Evolutionary conservation across 192 early-diverging fungal genomes (phyloP).

Genomic region (Coemansia reversa): DNA sequence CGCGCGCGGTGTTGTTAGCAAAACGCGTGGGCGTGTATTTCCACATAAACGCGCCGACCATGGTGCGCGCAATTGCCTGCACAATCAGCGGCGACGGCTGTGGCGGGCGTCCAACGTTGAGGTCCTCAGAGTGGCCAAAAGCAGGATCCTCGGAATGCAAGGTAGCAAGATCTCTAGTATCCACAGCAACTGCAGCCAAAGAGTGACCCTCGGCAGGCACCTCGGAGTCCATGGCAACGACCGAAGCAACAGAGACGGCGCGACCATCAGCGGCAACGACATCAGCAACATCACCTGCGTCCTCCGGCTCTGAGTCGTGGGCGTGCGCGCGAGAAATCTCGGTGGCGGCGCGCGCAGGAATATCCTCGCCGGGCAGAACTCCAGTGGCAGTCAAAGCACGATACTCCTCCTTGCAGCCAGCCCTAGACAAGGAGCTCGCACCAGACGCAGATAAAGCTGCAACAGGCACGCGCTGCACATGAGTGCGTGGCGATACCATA

Average conservation of each 20-base stretch:
- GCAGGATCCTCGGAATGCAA: not conserved
- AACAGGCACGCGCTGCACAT: conserved; percentile 38
- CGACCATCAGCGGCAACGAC: not conserved
- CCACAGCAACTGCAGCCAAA: not conserved
- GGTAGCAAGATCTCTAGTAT: not conserved
- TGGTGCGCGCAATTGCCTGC: conserved; percentile 69
- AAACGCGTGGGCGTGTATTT: conserved; percentile 66
- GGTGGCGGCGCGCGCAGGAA: not conserved
- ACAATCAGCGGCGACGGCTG: conserved; percentile 66
- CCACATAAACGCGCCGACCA: conserved; percentile 74
- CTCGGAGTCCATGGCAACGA: not conserved
- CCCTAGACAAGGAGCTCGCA: conserved; percentile 15
- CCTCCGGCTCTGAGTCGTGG: not conserved
- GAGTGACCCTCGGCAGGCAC: not conserved
- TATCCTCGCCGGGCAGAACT: not conserved
- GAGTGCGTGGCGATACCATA: conserved; percentile 50
- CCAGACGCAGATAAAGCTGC: conserved; percentile 21
- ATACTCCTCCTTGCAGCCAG: not conserved
- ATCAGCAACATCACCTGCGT: not conserved
- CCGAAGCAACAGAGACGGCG: not conserved
- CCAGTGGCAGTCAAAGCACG: not conserved
- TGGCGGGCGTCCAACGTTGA: not conserved
- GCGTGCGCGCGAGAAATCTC: not conserved
- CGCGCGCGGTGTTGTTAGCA: conserved; percentile 54
- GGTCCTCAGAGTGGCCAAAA: not conserved